Conservation (phyloP, 2,329 filamentous ascomycete species). For the Fusarium decemcellulare region DNA sequence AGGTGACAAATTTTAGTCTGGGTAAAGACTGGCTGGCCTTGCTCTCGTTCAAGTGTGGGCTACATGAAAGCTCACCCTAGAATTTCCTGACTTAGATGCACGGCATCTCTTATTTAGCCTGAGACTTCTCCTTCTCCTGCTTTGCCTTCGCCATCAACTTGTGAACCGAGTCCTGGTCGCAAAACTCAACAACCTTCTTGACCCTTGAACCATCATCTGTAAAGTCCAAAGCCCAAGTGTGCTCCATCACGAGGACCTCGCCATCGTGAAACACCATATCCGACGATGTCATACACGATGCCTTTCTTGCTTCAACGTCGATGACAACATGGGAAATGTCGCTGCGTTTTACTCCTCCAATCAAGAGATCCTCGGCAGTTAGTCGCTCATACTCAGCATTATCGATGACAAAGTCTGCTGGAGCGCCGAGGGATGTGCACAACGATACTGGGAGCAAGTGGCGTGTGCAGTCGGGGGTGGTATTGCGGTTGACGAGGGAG, state of each 20-base stretch:
- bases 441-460: conserved; percentile 21
- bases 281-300: conserved; percentile 11
- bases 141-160: conserved; percentile 5
- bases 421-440: background rate
- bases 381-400: conserved; percentile 21
- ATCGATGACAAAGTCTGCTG: conserved; percentile 12
- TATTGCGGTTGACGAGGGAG: conserved; percentile 14
- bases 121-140: too few relatives aligned
- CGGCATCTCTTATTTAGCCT: too few relatives aligned
- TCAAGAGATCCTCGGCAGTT: conserved; percentile 17
- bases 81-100: too few relatives aligned
- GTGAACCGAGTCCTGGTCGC: conserved; percentile 16
- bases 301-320: conserved; percentile 18
- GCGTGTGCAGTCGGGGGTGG: conserved; percentile 10
- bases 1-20: too few relatives aligned
- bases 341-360: conserved; percentile 7
- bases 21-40: too few relatives aligned
- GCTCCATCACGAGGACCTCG: conserved; percentile 15
- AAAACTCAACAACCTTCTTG: conserved; percentile 32
- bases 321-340: conserved; percentile 15
- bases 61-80: too few relatives aligned
- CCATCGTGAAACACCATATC: conserved; percentile 16
- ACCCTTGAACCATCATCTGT: conserved; percentile 23
- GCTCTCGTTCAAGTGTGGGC: too few relatives aligned
- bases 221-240: conserved; percentile 27